Base-by-base conservation (phyloP, 2,329 filamentous ascomycete genomes). In the Colletotrichum coccodes region DNA sequence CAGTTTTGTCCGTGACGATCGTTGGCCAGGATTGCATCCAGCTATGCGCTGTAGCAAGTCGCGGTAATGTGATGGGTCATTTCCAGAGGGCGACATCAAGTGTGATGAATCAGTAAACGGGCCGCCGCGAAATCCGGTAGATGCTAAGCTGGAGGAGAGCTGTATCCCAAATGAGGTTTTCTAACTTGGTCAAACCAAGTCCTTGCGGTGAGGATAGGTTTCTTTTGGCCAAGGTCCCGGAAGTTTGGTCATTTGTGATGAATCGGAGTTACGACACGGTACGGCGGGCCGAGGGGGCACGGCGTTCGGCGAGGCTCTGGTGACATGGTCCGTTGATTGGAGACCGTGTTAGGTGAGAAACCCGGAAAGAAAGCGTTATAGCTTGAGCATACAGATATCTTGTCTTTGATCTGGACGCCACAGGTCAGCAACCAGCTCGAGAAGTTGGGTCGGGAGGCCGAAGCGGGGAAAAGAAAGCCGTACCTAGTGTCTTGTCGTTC, bases 191-290 rank as follows among this genome's bases (percentile, higher is more conserved):
- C 23, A n/a, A 11, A n/a, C 32, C 38, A n/a, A 26, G 38, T 11
- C 26, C 26, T 28, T 44, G 34, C n/a, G 32, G 42, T 47, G 42
- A 28, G 40, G 49, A 11, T 5, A 53, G 23, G 30, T 56, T 56
- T 44, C 64, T 62, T 66, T 56, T 56, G 14, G 28, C 36, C 30
- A 16, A 18, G 21, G 36, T 42, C 53, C 36, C 36, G 23, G 30
- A 23, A 34, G 21, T 62, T 62, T 56, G 32, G 28, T 66, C 58
- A 66, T 61, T 56, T 66, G 9, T 66, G 64, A 66, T 63, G 49
- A 56, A 44, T 34, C n/a, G 49, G 11, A 6, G 64, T 54, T 59
- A 62, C 42, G 50, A 50, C 42, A 66, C 58, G 32, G 28, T 6
- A 49, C 36, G n/a, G 50, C 58, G 34, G n/a, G 40, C 50, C 26